Evolutionary conservation across 2,329 filamentous ascomycete genomes (phyloP).

Genomic region (Curvularia hawaiiensis): DNA sequence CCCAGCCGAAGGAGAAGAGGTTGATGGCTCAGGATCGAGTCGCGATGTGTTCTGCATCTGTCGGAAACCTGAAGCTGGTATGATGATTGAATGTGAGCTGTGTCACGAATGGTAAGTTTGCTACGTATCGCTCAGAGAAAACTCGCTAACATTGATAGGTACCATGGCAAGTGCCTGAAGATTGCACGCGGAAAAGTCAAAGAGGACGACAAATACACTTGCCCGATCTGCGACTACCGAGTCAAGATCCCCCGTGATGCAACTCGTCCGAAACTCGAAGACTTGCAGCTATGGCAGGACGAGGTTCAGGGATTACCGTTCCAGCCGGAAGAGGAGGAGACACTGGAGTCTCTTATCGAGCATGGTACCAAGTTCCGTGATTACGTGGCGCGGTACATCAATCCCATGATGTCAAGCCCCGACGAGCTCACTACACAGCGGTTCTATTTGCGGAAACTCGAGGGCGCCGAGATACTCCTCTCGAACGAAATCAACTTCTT

Average conservation of each 20-base stretch:
- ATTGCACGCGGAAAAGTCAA: slow-evolving; percentile 98
- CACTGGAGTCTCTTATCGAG: slow-evolving; percentile 83
- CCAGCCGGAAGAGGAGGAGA: slow-evolving; percentile 92
- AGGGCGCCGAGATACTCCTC: slow-evolving; percentile 92
- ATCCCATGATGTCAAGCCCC: slow-evolving; percentile 77
- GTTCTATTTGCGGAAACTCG: slow-evolving; percentile 96
- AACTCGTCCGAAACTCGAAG: slow-evolving; percentile 91
- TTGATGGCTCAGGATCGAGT: slow-evolving; percentile 55
- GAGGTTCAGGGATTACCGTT: slow-evolving; percentile 84
- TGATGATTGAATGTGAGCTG: slow-evolving; percentile 99
- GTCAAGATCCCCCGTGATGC: slow-evolving; percentile 97
- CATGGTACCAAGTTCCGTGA: slow-evolving; percentile 84
- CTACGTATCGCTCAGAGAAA: not conserved
- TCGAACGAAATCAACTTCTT: slow-evolving; percentile 97
- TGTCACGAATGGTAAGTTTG: slow-evolving; percentile 89
- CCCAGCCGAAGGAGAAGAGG: slow-evolving; percentile 56
- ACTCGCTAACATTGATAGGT: slow-evolving; percentile 62
- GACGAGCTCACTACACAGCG: slow-evolving; percentile 89
- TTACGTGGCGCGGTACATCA: slow-evolving; percentile 80
- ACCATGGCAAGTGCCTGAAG: slow-evolving; percentile 97
- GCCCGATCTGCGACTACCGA: slow-evolving; percentile 96
- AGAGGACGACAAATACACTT: slow-evolving; percentile 98
- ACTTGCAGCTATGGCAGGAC: slow-evolving; percentile 80
- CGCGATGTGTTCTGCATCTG: slow-evolving; percentile 97
- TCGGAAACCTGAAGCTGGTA: slow-evolving; percentile 87